phyloP scores from a whole-genome alignment of 208 protist species.

The Wallacemonas sp. region DNA sequence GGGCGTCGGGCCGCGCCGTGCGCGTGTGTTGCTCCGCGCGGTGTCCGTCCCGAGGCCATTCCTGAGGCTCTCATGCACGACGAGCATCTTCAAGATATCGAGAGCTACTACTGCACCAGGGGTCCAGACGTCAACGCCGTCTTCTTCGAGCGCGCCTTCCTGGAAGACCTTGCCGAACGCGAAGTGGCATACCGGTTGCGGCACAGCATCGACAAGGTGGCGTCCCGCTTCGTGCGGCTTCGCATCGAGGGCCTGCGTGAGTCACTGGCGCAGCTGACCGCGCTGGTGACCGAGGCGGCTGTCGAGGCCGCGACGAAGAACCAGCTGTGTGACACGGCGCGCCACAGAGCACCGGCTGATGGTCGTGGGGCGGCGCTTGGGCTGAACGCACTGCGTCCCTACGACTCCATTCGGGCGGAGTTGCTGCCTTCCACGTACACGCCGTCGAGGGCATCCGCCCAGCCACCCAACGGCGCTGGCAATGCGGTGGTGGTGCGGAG shows the following conservation, averaged over 20 bases:
- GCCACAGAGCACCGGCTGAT: background rate
- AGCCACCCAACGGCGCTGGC: background rate
- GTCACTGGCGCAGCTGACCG: conserved; percentile 38
- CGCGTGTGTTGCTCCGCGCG: background rate
- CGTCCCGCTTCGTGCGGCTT: conserved; percentile 48
- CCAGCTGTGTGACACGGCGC: background rate
- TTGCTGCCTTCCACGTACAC: conserved; percentile 25
- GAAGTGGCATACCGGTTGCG: conserved; percentile 51
- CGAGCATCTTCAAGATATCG: background rate
- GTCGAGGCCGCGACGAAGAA: conserved; percentile 43
- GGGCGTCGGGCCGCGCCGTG: background rate
- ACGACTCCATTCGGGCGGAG: conserved; percentile 57
- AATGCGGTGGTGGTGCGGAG: conserved; percentile 13
- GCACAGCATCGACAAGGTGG: conserved; percentile 49
- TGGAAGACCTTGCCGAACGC: conserved; percentile 47
- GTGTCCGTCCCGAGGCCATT: background rate
- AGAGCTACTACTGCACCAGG: background rate
- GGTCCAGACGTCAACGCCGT: conserved; percentile 35
- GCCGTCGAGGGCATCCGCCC: background rate
- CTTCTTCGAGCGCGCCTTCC: conserved; percentile 52
- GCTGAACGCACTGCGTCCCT: conserved; percentile 23
- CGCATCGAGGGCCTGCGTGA: conserved; percentile 66
- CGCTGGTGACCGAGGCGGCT: conserved; percentile 47
- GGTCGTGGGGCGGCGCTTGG: background rate
- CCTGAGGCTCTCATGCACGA: conserved; percentile 1